Evolutionary conservation across 2,329 filamentous ascomycete species (phyloP).

Genomic region (Mycosphaerella arachidis): DNA sequence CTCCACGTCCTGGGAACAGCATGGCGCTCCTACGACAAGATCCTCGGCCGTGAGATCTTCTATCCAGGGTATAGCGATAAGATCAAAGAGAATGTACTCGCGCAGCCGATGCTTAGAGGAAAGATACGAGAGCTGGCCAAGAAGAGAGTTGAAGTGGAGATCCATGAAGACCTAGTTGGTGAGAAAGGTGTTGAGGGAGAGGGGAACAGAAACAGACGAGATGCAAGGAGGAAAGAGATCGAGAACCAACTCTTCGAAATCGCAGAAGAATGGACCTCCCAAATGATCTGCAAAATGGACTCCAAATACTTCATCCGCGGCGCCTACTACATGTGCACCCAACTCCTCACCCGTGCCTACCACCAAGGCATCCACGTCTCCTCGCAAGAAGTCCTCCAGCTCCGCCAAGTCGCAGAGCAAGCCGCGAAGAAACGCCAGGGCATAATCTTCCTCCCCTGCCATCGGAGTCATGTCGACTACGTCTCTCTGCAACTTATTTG

Average conservation of each 20-base stretch:
- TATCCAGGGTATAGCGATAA: slow-evolving; percentile 88
- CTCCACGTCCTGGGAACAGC: slow-evolving; percentile 88
- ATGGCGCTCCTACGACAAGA: slow-evolving; percentile 89
- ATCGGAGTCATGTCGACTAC: slow-evolving; percentile 94
- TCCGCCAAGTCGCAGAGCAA: slow-evolving; percentile 75
- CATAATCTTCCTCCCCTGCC: slow-evolving; percentile 91
- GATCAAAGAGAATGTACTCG: slow-evolving; percentile 75
- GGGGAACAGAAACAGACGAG: slow-evolving; percentile 52
- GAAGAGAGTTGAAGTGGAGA: slow-evolving; percentile 69
- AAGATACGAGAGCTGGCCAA: slow-evolving; percentile 75
- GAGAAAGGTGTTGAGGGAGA: slow-evolving; percentile 48
- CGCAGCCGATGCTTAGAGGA: slow-evolving; percentile 66
- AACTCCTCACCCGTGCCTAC: slow-evolving; percentile 86
- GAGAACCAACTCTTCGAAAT: slow-evolving; percentile 72
- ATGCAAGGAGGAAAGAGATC: slow-evolving; percentile 45
- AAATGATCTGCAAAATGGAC: slow-evolving; percentile 99
- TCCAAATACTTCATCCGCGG: slow-evolving; percentile 86
- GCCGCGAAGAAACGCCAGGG: slow-evolving; percentile 86
- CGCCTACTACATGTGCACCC: slow-evolving; percentile 84
- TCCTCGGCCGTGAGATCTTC: slow-evolving; percentile 89
- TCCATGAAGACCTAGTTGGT: slow-evolving; percentile 65
- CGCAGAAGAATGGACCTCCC: slow-evolving; percentile 79
- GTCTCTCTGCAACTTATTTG: slow-evolving; percentile 93
- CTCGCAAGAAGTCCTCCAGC: slow-evolving; percentile 81
- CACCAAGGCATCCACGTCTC: slow-evolving; percentile 96